Evolutionary conservation across 176 grass and related monocot species (phyloP), one percentile per base, ranked within the genome.

Genomic region (Oryza rufipogon): DNA sequence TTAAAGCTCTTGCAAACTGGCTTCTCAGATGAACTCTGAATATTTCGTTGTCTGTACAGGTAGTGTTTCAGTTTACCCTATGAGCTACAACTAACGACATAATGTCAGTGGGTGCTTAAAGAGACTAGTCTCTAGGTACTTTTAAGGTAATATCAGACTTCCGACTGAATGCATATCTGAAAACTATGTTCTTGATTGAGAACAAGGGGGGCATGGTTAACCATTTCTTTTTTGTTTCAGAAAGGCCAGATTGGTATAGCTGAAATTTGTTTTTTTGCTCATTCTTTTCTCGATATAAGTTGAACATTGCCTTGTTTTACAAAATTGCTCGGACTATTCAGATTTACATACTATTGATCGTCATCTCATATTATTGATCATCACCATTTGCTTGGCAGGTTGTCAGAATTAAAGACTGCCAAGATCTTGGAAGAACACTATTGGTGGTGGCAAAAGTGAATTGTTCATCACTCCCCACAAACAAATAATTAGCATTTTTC

Each of bases 401-500:
- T 23, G 13, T 44, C 71, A 32, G 14, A 52, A 16, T 52, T 6
- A 9, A 51, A 9, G 65, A 5, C 45, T 25, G 2, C 3, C 26
- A 9, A 46, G 19, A 74, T 42, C 69, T 44, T 41, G 30, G 41
- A n/a, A 42, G 61, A 32, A 66, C 58, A 11, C 20, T 23, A 39
- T 28, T 6, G 25, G 11, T 6, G 25, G 11, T 64, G 2, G 15
- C 22, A 16, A 52, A 52, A 64, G 9, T 12, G n/a, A 52, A 77
- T 45, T 19, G 56, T 44, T 72, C 66, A 66, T 83, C 71, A 61
- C 36, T 46, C 7, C 34, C 49, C 30, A 30, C 45, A 60, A 4
- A 34, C 74, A 86, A 79, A 87, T 87, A 87, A 87, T 79, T 90
- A 80, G 76, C 20, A 26, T 25, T 69, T 66, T 63, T 68, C 7